phyloP scores from a whole-genome alignment of 352 stramenopile species.

The Phytophthora kernoviae region DNA sequence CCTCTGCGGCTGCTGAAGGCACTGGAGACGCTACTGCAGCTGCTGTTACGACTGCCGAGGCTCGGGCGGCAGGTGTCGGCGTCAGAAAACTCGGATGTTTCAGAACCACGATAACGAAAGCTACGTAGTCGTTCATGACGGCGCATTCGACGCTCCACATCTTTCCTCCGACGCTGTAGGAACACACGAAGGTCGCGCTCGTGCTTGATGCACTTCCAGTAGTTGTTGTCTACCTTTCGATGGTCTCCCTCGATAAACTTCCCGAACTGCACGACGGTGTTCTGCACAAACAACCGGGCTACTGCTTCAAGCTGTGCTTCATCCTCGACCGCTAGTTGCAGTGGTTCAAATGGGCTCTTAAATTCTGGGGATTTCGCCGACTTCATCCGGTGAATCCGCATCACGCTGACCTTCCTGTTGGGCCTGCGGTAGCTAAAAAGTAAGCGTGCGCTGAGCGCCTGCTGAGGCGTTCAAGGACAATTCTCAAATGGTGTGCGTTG shows the following conservation, averaged over 20 bases:
- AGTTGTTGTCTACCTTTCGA: conserved; percentile 41
- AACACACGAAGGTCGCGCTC: conserved; percentile 55
- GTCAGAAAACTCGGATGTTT: conserved; percentile 28
- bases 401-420: conserved; percentile 24
- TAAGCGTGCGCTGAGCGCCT: not conserved
- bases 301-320: conserved; percentile 45
- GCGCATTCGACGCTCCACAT: conserved; percentile 36
- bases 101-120: conserved; percentile 26
- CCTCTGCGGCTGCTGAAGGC: conserved; percentile 26
- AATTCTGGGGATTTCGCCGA: conserved; percentile 31
- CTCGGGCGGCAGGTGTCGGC: conserved; percentile 17
- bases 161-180: conserved; percentile 41
- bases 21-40: conserved; percentile 31
- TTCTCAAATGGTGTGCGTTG: conserved; percentile 21
- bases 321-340: conserved; percentile 45
- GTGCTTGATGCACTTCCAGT: conserved; percentile 61
- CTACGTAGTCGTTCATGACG: conserved; percentile 29
- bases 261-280: conserved; percentile 58
- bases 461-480: conserved; percentile 21
- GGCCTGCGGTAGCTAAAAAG: conserved; percentile 7
- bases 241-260: conserved; percentile 48
- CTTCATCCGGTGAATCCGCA: conserved; percentile 31
- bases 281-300: conserved; percentile 49
- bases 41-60: conserved; percentile 29
- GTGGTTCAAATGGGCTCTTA: conserved; percentile 51